Conservation (phyloP, 179 eudicot species). For the Patellifolia procumbens region DNA sequence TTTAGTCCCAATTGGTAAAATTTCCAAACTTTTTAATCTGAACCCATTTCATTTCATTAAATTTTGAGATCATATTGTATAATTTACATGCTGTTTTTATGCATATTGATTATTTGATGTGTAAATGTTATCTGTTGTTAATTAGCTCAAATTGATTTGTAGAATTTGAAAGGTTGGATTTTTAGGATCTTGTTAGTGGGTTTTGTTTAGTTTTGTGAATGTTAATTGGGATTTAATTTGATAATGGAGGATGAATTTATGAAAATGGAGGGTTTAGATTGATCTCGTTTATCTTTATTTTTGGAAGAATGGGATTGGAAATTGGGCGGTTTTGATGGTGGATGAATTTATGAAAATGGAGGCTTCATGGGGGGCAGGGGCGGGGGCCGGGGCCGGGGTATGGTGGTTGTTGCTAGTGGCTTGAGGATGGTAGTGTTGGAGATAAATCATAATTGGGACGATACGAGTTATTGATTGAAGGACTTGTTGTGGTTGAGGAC, state of each 20-base stretch:
- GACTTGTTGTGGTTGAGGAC: background rate
- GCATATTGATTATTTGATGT: background rate
- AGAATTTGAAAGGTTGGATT: slow-evolving; percentile 1
- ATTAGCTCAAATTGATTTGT: too few relatives aligned
- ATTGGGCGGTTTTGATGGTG: too few relatives aligned
- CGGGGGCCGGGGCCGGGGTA: too few relatives aligned
- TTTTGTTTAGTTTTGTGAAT: background rate
- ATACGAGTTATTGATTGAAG: background rate
- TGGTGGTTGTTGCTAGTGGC: background rate
- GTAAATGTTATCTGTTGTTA: too few relatives aligned
- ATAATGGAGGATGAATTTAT: background rate
- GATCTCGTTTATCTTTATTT: slow-evolving; percentile 20
- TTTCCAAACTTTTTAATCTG: slow-evolving; percentile 1
- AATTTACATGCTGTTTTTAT: background rate
- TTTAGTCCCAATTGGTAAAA: slow-evolving; percentile 59
- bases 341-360: background rate
- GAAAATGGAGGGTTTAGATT: background rate
- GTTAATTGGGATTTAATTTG: background rate
- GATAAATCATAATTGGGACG: background rate
- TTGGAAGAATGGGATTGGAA: background rate
- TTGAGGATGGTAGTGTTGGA: background rate
- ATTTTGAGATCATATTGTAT: background rate
- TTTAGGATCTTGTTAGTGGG: background rate
- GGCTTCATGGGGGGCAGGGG: too few relatives aligned
- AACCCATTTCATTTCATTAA: background rate